Conservation (phyloP, 2,329 filamentous ascomycete genomes). For the Venturia oleaginea region DNA sequence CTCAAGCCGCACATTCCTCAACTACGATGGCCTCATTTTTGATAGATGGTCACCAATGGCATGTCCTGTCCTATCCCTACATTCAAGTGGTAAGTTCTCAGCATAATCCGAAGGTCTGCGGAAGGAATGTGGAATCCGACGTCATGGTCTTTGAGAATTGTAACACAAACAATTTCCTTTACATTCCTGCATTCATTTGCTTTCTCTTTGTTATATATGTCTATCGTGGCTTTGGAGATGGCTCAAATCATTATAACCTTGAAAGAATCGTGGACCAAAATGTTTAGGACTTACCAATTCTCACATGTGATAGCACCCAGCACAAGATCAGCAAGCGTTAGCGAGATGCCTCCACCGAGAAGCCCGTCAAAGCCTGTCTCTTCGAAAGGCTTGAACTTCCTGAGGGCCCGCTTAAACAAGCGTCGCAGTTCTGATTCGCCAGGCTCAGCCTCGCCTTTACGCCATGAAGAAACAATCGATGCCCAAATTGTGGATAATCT, state of each 20-base stretch:
- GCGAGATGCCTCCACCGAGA: neutral
- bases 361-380: neutral
- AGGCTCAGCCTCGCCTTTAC: neutral
- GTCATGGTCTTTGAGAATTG: neutral
- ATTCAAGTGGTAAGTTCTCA: slow-evolving; percentile 1
- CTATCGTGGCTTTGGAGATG: neutral
- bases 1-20: slow-evolving; percentile 1
- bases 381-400: neutral
- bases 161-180: neutral
- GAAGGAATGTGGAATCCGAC: neutral
- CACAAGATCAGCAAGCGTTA: neutral
- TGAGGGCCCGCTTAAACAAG: neutral
- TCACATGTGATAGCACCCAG: neutral
- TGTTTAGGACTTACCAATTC: neutral
- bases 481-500: neutral
- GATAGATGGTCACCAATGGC: neutral
- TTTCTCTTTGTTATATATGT: neutral
- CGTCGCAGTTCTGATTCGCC: neutral
- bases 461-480: neutral
- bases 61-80: neutral
- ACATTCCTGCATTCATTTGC: neutral
- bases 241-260: neutral
- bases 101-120: neutral
- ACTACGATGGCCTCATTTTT: neutral
- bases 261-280: neutral